Base-by-base conservation (phyloP, 1,284 basidiomycete species). In the Trichosporon sp. region DNA sequence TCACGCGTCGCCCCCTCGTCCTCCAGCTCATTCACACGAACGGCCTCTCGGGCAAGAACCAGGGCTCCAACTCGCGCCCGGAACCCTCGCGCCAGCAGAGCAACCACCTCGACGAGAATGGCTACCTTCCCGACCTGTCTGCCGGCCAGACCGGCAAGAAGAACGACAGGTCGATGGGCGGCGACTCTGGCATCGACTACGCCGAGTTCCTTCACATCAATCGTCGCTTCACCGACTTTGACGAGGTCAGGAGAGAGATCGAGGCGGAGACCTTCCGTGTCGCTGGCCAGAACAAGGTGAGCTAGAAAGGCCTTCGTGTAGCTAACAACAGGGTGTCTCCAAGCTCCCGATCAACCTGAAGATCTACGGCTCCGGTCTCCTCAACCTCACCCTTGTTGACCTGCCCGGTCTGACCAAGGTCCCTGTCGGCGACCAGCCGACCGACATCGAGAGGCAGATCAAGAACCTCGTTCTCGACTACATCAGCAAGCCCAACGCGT, bases 221-320 rank as follows among this genome's bases (percentile, higher is more conserved):
- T 87, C 93, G 93, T 81, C 89, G 92, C 64, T 98, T 96, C 84
- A 95, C 93, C 62, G 95, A 98, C 80, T 98, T 97, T 80, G 87
- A 88, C 66, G 95, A 98, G 77, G 92, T 99, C 75, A 88, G 95
- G 44, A 91, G 91, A 74, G 97, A 99, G 85, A 99, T 99, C 74
- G 96, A 99, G 84, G 92, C 94, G 80, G 97, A 99, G 86, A 99
- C 97, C 2, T 95, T 92, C 82, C 87, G 96, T 58, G 96, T 99
- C 31, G 96, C 97, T 0, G 96, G 96, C 0, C 95, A 98, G 86
- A 99, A 99, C 85, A 99, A 98, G 80, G 82, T 82, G 69, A 13
- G 80, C 63, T 15, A 21, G 32, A 7, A 11, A 23, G 21, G 8
- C 18, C 23, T 60, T 11, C 3, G 12, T 32, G 21, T 25, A 21